phyloP scores from a whole-genome alignment of 1,284 basidiomycete species.

The Leucoagaricus sp. region DNA sequence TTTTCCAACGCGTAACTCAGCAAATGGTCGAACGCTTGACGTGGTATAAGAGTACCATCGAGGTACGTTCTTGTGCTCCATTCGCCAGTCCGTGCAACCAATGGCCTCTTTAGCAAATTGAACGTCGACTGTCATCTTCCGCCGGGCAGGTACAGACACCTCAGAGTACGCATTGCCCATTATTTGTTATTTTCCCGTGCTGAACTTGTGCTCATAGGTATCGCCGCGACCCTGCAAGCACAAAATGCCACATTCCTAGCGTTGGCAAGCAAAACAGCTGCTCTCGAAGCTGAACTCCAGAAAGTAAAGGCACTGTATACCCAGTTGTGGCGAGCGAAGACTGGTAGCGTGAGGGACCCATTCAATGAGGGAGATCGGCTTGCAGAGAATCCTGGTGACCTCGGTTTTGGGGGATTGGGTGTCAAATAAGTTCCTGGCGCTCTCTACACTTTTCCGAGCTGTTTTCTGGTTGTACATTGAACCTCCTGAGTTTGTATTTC shows the following conservation, averaged over 20 bases:
- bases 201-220: conserved; percentile 42
- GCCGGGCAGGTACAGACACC: conserved; percentile 68
- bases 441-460: not conserved
- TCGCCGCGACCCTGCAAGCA: conserved; percentile 71
- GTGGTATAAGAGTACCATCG: conserved; percentile 80
- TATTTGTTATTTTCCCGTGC: conserved; percentile 10
- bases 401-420: conserved; percentile 46
- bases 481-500: not conserved
- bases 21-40: conserved; percentile 71
- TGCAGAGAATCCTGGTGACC: conserved; percentile 44
- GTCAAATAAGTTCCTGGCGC: conserved; percentile 30
- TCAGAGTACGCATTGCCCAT: conserved; percentile 52
- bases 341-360: conserved; percentile 72
- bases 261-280: conserved; percentile 70
- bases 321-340: conserved; percentile 68
- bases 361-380: conserved; percentile 66
- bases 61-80: conserved; percentile 44
- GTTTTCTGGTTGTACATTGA: not conserved
- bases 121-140: conserved; percentile 72
- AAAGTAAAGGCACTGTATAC: conserved; percentile 69
- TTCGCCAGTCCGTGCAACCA: not conserved
- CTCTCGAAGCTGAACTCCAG: conserved; percentile 68
- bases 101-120: conserved; percentile 65
- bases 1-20: conserved; percentile 70
- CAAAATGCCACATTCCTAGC: conserved; percentile 75